phyloP scores from a whole-genome alignment of 805 yeast genomes.

The Nematodospora valgi region DNA sequence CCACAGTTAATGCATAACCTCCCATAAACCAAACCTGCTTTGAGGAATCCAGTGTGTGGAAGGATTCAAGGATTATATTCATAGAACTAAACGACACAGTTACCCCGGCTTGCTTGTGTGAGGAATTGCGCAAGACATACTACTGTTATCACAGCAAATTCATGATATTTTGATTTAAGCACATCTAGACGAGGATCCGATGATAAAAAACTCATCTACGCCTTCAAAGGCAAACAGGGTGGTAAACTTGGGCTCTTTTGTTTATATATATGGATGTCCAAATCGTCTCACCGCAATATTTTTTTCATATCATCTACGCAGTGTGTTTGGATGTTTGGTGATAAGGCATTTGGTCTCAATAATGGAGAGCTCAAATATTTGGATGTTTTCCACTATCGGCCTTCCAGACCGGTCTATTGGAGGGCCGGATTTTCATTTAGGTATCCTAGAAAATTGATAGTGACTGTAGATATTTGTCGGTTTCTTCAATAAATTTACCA shows the following conservation, averaged over 20 bases:
- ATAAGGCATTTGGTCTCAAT: too few relatives aligned
- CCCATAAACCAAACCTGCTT: conserved; percentile 65
- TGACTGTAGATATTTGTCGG: conserved; percentile 46
- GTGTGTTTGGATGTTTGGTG: too few relatives aligned
- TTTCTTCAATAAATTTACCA: conserved; percentile 50
- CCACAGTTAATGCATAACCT: conserved; percentile 65
- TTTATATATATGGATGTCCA: too few relatives aligned
- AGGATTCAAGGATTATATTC: conserved; percentile 30
- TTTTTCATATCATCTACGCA: too few relatives aligned
- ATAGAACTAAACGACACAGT: conserved; percentile 37
- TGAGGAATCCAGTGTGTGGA: conserved; percentile 10
- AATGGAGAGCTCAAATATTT: too few relatives aligned
- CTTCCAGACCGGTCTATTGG: too few relatives aligned
- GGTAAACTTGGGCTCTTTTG: too few relatives aligned
- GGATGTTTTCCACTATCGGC: too few relatives aligned
- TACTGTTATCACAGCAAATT: conserved; percentile 18
- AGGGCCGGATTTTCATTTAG: too few relatives aligned
- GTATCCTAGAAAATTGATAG: conserved; percentile 12
- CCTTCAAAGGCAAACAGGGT: too few relatives aligned
- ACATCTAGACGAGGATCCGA: conserved; percentile 10
- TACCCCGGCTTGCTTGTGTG: conserved; percentile 34
- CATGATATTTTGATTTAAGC: conserved; percentile 22
- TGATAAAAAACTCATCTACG: too few relatives aligned
- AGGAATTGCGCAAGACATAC: conserved; percentile 34
- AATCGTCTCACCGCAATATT: too few relatives aligned